Conservation (phyloP, 257 asterid species). For the Asclepias syriaca region DNA sequence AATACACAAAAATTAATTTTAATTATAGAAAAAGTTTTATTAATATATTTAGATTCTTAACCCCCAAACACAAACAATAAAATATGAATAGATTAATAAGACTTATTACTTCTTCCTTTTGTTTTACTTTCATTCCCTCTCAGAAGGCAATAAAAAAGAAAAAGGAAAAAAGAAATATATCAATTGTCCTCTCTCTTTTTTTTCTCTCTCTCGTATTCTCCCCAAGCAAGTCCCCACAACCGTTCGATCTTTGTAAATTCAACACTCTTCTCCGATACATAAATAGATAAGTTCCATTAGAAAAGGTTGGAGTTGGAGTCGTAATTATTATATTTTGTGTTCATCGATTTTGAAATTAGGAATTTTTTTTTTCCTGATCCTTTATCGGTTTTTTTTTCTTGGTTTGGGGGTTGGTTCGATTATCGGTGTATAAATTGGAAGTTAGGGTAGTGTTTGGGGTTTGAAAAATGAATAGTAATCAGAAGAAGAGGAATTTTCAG, state of each 20-base stretch:
- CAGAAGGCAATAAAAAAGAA: neutral
- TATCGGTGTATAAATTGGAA: neutral
- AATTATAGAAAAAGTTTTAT: too few species aligned
- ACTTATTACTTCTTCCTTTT: neutral
- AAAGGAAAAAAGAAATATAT: neutral
- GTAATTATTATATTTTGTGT: neutral
- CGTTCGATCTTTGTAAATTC: slow-evolving; percentile 12
- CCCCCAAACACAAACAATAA: too few species aligned
- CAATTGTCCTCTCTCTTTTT: neutral
- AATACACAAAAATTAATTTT: too few species aligned
- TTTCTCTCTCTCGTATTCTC: neutral
- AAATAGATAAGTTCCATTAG: neutral
- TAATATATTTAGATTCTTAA: too few species aligned
- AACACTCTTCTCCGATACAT: neutral
- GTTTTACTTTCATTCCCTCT: neutral
- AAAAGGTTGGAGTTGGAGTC: neutral
- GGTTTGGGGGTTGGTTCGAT: neutral
- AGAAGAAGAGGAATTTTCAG: slow-evolving; percentile 73
- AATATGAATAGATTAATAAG: neutral
- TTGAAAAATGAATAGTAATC: slow-evolving; percentile 52
- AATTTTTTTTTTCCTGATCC: neutral
- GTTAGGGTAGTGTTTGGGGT: neutral
- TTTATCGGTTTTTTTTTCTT: neutral
- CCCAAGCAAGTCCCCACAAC: neutral
- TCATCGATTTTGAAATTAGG: neutral